Conservation (phyloP, 1,284 basidiomycete species). For the Heterobasidion occidentale region DNA sequence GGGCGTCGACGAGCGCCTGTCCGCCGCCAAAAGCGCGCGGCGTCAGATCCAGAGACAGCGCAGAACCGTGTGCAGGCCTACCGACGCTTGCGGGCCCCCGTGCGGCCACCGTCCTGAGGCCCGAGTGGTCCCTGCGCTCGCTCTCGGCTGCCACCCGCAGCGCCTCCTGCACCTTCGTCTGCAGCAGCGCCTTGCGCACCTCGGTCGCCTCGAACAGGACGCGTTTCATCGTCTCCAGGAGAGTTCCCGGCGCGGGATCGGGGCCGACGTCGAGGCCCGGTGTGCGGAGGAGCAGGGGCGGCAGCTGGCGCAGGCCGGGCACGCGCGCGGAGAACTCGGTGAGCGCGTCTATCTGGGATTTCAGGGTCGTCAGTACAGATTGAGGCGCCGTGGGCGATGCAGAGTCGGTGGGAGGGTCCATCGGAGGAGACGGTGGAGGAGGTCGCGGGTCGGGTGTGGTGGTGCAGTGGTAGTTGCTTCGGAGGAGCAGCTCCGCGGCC, state of each 20-base stretch:
- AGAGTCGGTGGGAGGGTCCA: not conserved
- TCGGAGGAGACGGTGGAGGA: not conserved
- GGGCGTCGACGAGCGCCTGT: slow-evolving; percentile 12
- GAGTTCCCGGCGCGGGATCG: not conserved
- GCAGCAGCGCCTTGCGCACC: slow-evolving; percentile 3
- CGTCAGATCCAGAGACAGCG: not conserved
- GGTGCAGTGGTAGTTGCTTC: no score
- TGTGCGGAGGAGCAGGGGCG: slow-evolving; percentile 8
- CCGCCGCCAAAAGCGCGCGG: not conserved
- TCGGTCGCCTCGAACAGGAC: slow-evolving; percentile 6
- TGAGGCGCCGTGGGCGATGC: not conserved
- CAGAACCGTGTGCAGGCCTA: slow-evolving; percentile 2
- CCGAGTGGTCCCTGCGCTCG: slow-evolving; percentile 7
- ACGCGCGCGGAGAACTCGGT: slow-evolving; percentile 10
- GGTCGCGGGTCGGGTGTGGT: not conserved
- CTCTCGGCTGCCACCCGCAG: slow-evolving; percentile 10
- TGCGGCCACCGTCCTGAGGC: slow-evolving; percentile 4
- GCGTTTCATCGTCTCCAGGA: not conserved
- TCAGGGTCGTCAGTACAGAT: slow-evolving; percentile 3
- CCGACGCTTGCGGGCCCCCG: slow-evolving; percentile 7
- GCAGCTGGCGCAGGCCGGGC: slow-evolving; percentile 10
- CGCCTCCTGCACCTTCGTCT: slow-evolving; percentile 9
- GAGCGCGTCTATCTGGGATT: slow-evolving; percentile 13
- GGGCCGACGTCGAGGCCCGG: not conserved
- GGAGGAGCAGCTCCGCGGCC: no score